Evolutionary conservation across 192 early-diverging fungal genomes (phyloP), one percentile per base, ranked within the genome.

Genomic region (Podila epigama): DNA sequence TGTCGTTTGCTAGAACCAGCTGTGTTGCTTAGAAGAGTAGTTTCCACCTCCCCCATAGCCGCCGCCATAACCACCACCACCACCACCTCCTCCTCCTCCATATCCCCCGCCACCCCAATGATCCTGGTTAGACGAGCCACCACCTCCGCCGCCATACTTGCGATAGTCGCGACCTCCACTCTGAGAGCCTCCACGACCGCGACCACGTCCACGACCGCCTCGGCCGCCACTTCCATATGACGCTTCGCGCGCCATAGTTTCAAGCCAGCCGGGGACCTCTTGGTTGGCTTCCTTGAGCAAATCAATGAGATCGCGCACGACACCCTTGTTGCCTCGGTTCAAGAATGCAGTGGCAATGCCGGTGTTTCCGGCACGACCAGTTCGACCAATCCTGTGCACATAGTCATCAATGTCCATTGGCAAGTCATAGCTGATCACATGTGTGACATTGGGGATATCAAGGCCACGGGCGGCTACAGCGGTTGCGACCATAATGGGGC

Each of bases 341-440:
- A 98, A 97, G 86, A 98, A 98, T 35, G 94, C 93, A 7, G 96
- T 97, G 35, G 95, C 93, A 25, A 89, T 81, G 55, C 96, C 96
- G 35, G 87, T 89, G 84, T 97, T 97, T 60, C 96, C 96, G 50
- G 96, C 96, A 86, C 96, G 93, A 57, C 93, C 96, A 36, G 96
- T 98, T 89, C 96, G 95, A 70, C 96, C 96, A 67, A 97, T 96
- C 66, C 96, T 90, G 85, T 98, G 96, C 25, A 98, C 95, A 84
- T 96, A 98, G 77, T 99, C 97, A 81, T 98, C 96, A 70, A 93
- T 90, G 66, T 98, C 96, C 7, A 89, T 93, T 25, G 97, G 96
- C 60, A 99, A 84, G 60, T 99, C 97, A 79, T 92, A 98, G 83
- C 95, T 95, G 80, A 99, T 86, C 27, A 98, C 96, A 54, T 92